Percentiles rank a stretch among this genome's conserved stretches.
phyloP scores from a whole-genome alignment of 306 rosid genomes.

The Medicago arabica region DNA sequence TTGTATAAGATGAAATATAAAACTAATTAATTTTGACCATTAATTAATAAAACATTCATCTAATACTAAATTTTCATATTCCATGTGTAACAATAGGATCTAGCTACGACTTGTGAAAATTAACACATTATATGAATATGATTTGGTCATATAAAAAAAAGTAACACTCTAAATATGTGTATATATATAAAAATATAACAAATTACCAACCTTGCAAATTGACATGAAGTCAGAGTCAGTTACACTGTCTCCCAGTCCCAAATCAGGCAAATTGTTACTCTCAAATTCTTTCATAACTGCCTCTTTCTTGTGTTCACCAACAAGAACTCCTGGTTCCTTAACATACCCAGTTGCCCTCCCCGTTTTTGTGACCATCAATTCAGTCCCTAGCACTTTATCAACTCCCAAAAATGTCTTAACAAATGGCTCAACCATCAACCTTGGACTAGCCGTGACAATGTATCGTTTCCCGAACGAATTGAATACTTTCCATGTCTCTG shows the following conservation, averaged over 20 bases:
- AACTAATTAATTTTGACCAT: neutral
- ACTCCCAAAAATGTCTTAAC: constrained; percentile 67
- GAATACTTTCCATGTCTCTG: constrained; percentile 81
- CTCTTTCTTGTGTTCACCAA: constrained; percentile 65
- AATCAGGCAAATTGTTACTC: constrained; percentile 58
- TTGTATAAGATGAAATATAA: neutral
- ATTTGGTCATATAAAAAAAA: neutral
- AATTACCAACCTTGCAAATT: constrained; percentile 75
- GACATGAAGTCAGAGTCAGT: constrained; percentile 90
- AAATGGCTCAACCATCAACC: constrained; percentile 84
- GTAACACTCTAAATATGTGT: neutral
- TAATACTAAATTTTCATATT: neutral
- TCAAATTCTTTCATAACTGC: constrained; percentile 72
- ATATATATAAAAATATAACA: neutral
- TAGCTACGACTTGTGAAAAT: neutral
- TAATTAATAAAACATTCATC: neutral
- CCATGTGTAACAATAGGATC: neutral
- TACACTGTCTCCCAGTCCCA: constrained; percentile 85
- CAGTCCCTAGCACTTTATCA: constrained; percentile 89
- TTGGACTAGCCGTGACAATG: constrained; percentile 72
- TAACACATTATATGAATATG: neutral
- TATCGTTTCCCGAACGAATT: constrained; percentile 74
- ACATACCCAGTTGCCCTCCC: constrained; percentile 82
- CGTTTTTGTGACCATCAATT: constrained; percentile 54
- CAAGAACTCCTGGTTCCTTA: constrained; percentile 72